Evolutionary conservation across 2,329 filamentous ascomycete species (phyloP).

Genomic region (Trichoderma pleuroti): DNA sequence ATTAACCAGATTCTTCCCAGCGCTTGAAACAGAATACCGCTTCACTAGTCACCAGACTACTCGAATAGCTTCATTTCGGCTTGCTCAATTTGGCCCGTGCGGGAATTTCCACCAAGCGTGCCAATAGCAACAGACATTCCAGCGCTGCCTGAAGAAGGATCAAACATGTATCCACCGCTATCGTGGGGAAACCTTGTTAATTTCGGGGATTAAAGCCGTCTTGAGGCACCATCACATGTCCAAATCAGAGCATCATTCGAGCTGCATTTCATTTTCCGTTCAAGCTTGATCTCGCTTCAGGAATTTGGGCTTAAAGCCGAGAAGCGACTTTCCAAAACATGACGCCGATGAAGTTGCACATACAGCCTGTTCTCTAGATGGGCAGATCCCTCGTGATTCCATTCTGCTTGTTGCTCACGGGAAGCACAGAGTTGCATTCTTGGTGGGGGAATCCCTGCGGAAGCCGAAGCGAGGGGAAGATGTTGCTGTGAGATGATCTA

Average conservation of each 20-base stretch:
- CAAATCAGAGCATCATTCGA: not conserved
- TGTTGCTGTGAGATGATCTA: not conserved
- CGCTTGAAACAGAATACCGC: conserved; percentile 1
- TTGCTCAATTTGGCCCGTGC: not conserved
- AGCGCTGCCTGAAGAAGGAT: conserved; percentile 5
- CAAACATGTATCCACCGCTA: not conserved
- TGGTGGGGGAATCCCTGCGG: not conserved
- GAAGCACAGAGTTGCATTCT: not conserved
- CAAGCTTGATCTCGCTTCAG: not conserved
- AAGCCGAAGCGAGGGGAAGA: not conserved
- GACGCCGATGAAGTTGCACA: not conserved
- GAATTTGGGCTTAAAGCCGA: not conserved
- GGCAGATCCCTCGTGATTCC: not conserved
- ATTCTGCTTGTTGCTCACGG: not conserved
- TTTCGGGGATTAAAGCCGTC: not conserved
- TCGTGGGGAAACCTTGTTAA: conserved; percentile 3
- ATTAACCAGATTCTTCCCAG: not conserved
- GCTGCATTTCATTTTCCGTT: not conserved
- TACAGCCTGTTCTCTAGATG: not conserved
- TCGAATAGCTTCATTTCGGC: not conserved
- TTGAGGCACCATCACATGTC: not conserved
- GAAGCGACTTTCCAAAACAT: not conserved
- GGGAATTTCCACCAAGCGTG: conserved; percentile 3
- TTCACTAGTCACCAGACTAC: not conserved
- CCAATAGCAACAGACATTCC: not conserved